Base-by-base conservation (phyloP, 1,284 basidiomycete genomes). In the Mycocalia duriaeana region DNA sequence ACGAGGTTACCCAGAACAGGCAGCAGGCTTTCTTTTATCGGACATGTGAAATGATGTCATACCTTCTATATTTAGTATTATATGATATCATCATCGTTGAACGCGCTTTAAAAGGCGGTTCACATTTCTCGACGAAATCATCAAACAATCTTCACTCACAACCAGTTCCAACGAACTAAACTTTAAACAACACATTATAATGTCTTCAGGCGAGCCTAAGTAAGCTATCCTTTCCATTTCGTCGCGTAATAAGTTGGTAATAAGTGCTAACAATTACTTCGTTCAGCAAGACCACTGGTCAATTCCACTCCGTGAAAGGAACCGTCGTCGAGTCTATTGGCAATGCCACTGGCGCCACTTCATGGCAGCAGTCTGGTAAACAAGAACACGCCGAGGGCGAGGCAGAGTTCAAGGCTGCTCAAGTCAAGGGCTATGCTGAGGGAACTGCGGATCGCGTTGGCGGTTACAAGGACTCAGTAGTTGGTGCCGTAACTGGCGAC, bases 391-490 rank as follows among this genome's bases (percentile, higher is more conserved):
- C 69, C 8, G 53, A 51, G 14, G 85, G 86, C 45, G 86, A 89
- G 63, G 73, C 70, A 14, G 81, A 85, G 59, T 70, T 75, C 59
- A 73, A 76, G 24, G 76, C 75, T 14, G 79, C 80, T 3, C 74
- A 80, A 52, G 72, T 72, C 11, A 66, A 81, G 59, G 77, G 72
- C 3, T 82, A 73, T 53, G 76, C 67, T 18, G 77, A 89, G 55
- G 87, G 86, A 35, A 67, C 71, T 13, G 47, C 68, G 5, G 83
- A 88, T 63, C 76, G 77, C 51, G 34, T 81, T 18, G 64, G 63
- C 41, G 87, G 86, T 47, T 86, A 85, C 72, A 79, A 81, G 54
- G 84, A 89, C 54, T 65, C 81, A 25, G 65, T 89, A 28, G 72
- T 84, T 25, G 86, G 82, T 25, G 81, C 86, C 4, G 56, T 88